Conservation (phyloP, 78 protist genomes). For the Trichosphaerium sp. region DNA sequence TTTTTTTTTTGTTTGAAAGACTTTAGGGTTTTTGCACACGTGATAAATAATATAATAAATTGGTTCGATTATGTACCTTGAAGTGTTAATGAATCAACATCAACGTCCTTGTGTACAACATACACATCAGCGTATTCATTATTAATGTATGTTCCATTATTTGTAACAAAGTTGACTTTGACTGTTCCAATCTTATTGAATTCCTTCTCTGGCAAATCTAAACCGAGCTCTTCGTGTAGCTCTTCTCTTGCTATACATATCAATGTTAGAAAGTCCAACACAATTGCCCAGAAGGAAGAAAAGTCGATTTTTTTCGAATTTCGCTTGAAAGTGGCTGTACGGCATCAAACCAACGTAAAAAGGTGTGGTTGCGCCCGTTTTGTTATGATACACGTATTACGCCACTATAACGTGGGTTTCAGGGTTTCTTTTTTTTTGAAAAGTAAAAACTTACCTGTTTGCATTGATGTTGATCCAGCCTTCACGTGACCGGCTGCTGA, state of each 20-base stretch:
- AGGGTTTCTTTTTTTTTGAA: no score
- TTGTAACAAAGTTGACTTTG: neutral
- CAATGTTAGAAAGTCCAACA: neutral
- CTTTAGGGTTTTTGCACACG: neutral
- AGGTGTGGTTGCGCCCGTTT: no score
- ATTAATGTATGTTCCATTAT: slow-evolving; percentile 16
- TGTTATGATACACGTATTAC: no score
- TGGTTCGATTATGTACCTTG: no score
- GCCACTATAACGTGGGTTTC: no score
- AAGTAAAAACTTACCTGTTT: no score
- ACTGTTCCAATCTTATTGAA: neutral
- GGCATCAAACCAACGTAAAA: no score
- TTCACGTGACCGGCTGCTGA: slow-evolving; percentile 40
- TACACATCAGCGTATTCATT: slow-evolving; percentile 28
- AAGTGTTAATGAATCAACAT: neutral
- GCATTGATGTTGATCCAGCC: no score
- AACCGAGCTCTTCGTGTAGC: slow-evolving; percentile 17
- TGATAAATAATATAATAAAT: no score
- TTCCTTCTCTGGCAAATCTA: neutral
- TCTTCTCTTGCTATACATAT: slow-evolving; percentile 14
- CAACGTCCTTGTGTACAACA: neutral
- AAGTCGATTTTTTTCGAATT: no score
- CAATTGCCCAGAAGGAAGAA: no score
- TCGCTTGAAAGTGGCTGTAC: no score
- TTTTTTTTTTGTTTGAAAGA: neutral